Conservation (phyloP, 306 rosid species). For the Alnus rubra region DNA sequence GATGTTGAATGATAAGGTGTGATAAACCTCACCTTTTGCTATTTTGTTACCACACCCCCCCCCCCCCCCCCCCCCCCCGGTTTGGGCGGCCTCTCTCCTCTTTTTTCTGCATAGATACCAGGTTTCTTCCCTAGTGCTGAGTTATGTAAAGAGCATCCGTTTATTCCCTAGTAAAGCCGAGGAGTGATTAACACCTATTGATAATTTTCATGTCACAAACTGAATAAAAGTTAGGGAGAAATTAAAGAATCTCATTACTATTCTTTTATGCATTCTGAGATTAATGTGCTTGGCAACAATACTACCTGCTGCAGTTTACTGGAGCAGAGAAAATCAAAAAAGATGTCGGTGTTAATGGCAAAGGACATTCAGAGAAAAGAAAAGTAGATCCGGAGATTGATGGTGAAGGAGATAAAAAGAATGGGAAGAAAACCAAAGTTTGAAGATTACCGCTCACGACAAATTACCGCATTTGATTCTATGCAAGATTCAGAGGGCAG, state of each 20-base stretch:
- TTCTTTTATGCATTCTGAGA: slow-evolving; percentile 2
- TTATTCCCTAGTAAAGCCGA: background rate
- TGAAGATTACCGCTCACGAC: background rate
- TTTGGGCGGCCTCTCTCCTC: no score
- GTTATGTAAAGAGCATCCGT: background rate
- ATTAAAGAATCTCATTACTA: background rate
- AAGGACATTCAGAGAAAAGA: slow-evolving; percentile 23
- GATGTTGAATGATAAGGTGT: slow-evolving; percentile 60
- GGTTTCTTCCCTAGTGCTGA: background rate
- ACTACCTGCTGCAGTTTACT: slow-evolving; percentile 44
- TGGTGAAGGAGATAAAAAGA: slow-evolving; percentile 9
- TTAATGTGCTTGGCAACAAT: slow-evolving; percentile 25
- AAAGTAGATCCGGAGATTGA: slow-evolving; percentile 10
- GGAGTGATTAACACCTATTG: background rate
- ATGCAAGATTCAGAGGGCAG: slow-evolving; percentile 7
- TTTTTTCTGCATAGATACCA: no score
- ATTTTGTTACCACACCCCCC: background rate
- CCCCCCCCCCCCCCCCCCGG: no score
- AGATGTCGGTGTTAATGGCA: slow-evolving; percentile 34
- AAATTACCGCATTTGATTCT: slow-evolving; percentile 5
- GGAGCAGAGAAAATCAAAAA: slow-evolving; percentile 33
- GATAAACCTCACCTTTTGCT: background rate
- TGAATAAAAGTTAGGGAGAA: background rate
- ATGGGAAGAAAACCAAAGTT: slow-evolving; percentile 17
- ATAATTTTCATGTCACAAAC: slow-evolving; percentile 13